Evolutionary conservation across 2,329 filamentous ascomycete species (phyloP).

Genomic region (Ophiostoma populinum): DNA sequence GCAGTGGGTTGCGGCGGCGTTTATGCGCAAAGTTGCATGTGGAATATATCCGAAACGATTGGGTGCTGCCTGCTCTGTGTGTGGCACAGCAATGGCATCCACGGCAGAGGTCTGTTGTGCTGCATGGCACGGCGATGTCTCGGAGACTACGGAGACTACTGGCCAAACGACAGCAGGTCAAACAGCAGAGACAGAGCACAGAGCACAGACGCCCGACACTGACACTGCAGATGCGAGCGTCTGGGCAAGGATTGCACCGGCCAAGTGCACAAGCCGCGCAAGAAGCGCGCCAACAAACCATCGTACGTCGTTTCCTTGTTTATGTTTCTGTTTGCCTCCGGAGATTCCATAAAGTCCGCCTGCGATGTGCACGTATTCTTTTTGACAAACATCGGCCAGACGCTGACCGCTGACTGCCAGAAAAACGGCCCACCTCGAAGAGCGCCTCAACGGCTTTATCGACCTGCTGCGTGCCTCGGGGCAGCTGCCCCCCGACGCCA

Average conservation of each 20-base stretch:
- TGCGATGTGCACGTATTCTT: background rate
- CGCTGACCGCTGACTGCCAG: too few relatives aligned
- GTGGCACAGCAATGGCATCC: too few relatives aligned
- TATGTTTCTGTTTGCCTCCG: background rate
- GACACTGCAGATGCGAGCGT: constrained; percentile 25
- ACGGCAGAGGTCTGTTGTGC: too few relatives aligned
- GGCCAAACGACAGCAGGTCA: too few relatives aligned
- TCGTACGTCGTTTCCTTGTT: constrained; percentile 23
- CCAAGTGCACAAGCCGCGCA: constrained; percentile 31
- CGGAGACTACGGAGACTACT: too few relatives aligned
- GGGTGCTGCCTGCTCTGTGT: too few relatives aligned
- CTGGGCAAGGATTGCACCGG: constrained; percentile 28
- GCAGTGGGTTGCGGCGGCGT: too few relatives aligned
- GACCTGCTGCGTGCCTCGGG: constrained; percentile 28
- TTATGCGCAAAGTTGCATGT: too few relatives aligned
- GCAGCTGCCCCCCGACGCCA: constrained; percentile 15
- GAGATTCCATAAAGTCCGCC: constrained; percentile 5
- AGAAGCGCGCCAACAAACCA: constrained; percentile 31
- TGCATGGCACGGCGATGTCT: too few relatives aligned
- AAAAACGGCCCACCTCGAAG: constrained; percentile 31
- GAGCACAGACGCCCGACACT: background rate
- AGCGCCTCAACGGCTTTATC: constrained; percentile 30
- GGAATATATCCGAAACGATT: too few relatives aligned
- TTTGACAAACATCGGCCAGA: background rate
- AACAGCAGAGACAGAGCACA: too few relatives aligned